These are phyloP conservation scores for Globisporangium nodosum DNA, from an alignment of 352 stramenopile genomes.

Conservation along the genomic window DNA sequence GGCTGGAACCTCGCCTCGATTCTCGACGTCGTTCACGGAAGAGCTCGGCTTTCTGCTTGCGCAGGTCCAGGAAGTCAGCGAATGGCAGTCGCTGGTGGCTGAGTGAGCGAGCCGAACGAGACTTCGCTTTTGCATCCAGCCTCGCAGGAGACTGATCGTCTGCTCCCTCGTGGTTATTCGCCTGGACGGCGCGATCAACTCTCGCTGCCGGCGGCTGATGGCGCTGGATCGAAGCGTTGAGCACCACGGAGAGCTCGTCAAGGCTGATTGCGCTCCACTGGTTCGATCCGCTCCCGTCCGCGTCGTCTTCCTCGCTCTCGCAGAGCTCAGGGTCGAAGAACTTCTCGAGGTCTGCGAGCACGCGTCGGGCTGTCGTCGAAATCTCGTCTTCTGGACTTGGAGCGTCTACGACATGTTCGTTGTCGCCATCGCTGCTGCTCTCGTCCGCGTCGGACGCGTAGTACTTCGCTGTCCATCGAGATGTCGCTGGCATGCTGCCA, in stretches of 20 bases:
- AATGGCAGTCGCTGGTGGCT: slow-evolving; percentile 1
- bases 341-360: slow-evolving; percentile 42
- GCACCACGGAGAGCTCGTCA: slow-evolving; percentile 43
- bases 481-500: slow-evolving; percentile 2
- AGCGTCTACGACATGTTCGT: too few relatives aligned
- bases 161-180: not conserved
- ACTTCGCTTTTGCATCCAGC: not conserved
- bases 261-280: slow-evolving; percentile 23
- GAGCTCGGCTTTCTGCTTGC: slow-evolving; percentile 11
- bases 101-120: not conserved
- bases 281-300: slow-evolving; percentile 4
- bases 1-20: not conserved
- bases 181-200: not conserved
- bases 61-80: slow-evolving; percentile 9
- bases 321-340: slow-evolving; percentile 25
- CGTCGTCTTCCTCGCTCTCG: slow-evolving; percentile 3
- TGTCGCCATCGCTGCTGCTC: not conserved
- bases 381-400: slow-evolving; percentile 2
- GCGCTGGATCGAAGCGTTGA: slow-evolving; percentile 55
- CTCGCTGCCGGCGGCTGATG: slow-evolving; percentile 14
- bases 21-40: slow-evolving; percentile 2
- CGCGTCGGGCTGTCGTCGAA: slow-evolving; percentile 24
- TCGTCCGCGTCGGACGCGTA: not conserved
- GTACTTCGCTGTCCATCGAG: not conserved
- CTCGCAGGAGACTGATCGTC: not conserved